A percentile compares a stretch with the other conserved stretches of the same genome.
phyloP scores from a whole-genome alignment of 1,284 basidiomycete species.

The Macrocystidia cucumis region DNA sequence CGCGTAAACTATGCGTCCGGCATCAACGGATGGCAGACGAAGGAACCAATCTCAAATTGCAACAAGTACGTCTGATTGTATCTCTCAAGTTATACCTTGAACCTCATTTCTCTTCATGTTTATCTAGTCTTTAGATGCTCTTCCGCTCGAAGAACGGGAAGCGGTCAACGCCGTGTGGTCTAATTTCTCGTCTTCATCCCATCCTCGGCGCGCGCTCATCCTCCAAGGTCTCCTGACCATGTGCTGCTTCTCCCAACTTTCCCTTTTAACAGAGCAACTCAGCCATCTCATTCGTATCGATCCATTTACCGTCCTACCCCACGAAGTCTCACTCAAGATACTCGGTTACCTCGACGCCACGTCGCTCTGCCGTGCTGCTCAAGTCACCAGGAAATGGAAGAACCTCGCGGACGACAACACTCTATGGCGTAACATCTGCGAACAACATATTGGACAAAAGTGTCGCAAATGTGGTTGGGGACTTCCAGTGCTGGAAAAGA shows the following conservation, averaged over 20 bases:
- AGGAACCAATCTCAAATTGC: constrained; percentile 87
- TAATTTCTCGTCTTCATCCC: constrained; percentile 91
- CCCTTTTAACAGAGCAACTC: constrained; percentile 90
- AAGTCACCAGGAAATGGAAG: constrained; percentile 87
- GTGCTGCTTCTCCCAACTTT: constrained; percentile 99
- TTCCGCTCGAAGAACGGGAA: constrained; percentile 86
- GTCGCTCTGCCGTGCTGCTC: constrained; percentile 91
- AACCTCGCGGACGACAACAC: constrained; percentile 92
- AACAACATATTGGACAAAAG: constrained; percentile 97
- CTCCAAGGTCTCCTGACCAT: constrained; percentile 98
- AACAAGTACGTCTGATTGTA: constrained; percentile 58
- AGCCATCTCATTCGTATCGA: constrained; percentile 91
- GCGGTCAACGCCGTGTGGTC: constrained; percentile 95
- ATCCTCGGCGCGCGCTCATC: constrained; percentile 87
- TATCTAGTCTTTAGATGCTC: constrained; percentile 80
- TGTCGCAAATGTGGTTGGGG: constrained; percentile 99
- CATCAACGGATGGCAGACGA: constrained; percentile 99
- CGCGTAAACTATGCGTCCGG: constrained; percentile 77
- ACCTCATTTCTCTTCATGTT: not conserved
- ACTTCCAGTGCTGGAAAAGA: constrained; percentile 83
- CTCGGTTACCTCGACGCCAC: constrained; percentile 93
- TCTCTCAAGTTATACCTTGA: no score
- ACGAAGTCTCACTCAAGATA: constrained; percentile 87
- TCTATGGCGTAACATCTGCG: constrained; percentile 95
- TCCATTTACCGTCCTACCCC: constrained; percentile 87